Conservation (phyloP, 805 yeast species). For the Ogataea angusta region DNA sequence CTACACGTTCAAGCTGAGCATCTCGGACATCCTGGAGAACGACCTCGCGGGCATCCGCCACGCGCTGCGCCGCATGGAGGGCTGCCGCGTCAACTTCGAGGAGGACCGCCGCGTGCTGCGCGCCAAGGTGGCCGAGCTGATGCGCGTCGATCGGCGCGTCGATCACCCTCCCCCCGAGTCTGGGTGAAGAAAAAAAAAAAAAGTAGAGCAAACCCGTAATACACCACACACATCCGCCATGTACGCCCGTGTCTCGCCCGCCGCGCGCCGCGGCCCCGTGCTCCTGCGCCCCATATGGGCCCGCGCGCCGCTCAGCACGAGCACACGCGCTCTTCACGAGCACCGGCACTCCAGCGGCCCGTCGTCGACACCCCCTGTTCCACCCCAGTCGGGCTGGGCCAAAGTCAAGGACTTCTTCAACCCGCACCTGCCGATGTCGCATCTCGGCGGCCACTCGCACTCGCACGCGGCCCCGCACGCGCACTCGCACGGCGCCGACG, state of each 20-base stretch:
- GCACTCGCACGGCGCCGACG: constrained; percentile 39
- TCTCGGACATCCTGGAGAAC: constrained; percentile 6
- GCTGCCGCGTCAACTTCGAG: constrained; percentile 34
- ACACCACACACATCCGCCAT: not conserved
- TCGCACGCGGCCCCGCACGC: constrained; percentile 34
- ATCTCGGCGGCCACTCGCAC: constrained; percentile 25
- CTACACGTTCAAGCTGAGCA: constrained; percentile 9
- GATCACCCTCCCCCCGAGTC: not conserved
- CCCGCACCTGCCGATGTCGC: constrained; percentile 34
- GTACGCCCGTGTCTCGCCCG: constrained; percentile 3
- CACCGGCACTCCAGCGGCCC: constrained; percentile 4
- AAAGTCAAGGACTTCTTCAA: constrained; percentile 34
- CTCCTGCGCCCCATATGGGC: not conserved
- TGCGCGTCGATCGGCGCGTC: constrained; percentile 12
- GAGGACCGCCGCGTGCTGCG: constrained; percentile 25
- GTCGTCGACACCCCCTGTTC: constrained; percentile 8
- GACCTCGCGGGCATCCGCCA: constrained; percentile 32
- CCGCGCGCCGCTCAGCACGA: constrained; percentile 1
- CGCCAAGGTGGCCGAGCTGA: constrained; percentile 26
- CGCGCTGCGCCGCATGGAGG: constrained; percentile 47
- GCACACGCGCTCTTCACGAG: not conserved
- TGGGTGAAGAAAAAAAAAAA: constrained; percentile 2
- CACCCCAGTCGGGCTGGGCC: constrained; percentile 23
- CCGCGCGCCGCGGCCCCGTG: not conserved
- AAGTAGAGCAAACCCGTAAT: constrained; percentile 6